Evolutionary conservation across 2,329 filamentous ascomycete genomes (phyloP).

Genomic region (Metarhizium brunneum): DNA sequence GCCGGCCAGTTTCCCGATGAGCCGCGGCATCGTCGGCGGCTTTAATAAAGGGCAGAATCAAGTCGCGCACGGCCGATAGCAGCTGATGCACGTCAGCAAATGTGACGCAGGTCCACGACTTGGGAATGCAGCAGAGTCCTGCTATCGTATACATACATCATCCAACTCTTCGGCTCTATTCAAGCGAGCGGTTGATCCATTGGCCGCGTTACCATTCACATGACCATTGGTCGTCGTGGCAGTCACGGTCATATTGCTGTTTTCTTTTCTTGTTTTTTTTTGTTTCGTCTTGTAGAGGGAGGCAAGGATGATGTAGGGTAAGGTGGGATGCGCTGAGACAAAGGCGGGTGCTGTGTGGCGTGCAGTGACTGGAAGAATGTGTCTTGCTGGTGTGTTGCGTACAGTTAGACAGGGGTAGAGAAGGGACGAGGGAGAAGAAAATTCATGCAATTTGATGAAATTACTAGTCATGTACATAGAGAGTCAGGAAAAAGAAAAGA

Average conservation of each 20-base stretch:
- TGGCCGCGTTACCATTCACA: constrained; percentile 9
- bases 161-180: constrained; percentile 23
- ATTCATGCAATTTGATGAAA: not conserved
- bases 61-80: constrained; percentile 54
- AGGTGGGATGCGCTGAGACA: not conserved
- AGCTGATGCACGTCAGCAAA: constrained; percentile 38
- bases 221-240: constrained; percentile 12
- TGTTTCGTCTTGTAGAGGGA: not conserved
- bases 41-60: constrained; percentile 63
- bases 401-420: not conserved
- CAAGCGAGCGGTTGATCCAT: constrained; percentile 14
- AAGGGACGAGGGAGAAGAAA: not conserved
- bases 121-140: not conserved
- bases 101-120: not conserved
- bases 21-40: constrained; percentile 55
- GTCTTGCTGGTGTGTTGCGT: no score
- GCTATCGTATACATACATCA: constrained; percentile 14
- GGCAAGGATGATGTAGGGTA: not conserved
- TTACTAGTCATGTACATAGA: not conserved
- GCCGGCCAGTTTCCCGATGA: constrained; percentile 41
- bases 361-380: not conserved
- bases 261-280: not conserved
- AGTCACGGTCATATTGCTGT: constrained; percentile 3
- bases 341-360: not conserved
- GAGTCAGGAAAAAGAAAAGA: not conserved